phyloP scores from a whole-genome alignment of 306 rosid genomes.

The Senna siamea region DNA sequence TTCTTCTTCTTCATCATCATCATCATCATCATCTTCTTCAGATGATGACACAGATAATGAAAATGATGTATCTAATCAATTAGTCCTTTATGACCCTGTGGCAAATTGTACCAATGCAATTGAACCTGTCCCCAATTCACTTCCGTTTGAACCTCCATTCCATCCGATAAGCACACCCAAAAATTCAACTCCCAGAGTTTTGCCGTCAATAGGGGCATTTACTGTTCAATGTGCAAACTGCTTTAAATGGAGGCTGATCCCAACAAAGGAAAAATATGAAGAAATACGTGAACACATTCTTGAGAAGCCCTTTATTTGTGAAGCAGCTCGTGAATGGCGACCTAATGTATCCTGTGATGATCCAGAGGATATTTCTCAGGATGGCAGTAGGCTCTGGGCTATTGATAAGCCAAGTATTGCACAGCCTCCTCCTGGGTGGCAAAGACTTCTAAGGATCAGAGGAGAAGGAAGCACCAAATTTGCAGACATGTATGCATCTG shows the following conservation, averaged over 20 bases:
- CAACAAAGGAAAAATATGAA: constrained; percentile 87
- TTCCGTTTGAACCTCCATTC: constrained; percentile 34
- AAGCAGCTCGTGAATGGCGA: constrained; percentile 84
- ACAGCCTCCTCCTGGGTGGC: constrained; percentile 90
- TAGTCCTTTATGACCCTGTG: constrained; percentile 71
- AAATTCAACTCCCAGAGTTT: constrained; percentile 50
- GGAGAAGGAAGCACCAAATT: constrained; percentile 92
- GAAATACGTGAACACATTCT: constrained; percentile 83
- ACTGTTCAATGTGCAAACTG: constrained; percentile 91
- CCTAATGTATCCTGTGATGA: constrained; percentile 79
- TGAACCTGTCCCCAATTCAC: constrained; percentile 49
- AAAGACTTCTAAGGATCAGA: constrained; percentile 78
- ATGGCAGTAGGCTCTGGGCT: constrained; percentile 91
- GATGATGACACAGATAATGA: constrained; percentile 42
- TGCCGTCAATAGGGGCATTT: constrained; percentile 84
- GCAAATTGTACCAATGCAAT: constrained; percentile 43
- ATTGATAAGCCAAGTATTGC: constrained; percentile 95
- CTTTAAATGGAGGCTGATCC: constrained; percentile 95
- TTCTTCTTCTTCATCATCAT: constrained; percentile 49
- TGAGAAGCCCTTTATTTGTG: constrained; percentile 75
- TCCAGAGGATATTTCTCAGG: constrained; percentile 86
- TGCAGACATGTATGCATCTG: constrained; percentile 77
- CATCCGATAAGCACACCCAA: constrained; percentile 28
- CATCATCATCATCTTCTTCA: constrained; percentile 31
- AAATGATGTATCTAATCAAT: constrained; percentile 50